Percentiles rank a stretch among this genome's conserved stretches.
Conservation (phyloP, 2,329 filamentous ascomycete genomes). For the Shiraia bambusicola region DNA sequence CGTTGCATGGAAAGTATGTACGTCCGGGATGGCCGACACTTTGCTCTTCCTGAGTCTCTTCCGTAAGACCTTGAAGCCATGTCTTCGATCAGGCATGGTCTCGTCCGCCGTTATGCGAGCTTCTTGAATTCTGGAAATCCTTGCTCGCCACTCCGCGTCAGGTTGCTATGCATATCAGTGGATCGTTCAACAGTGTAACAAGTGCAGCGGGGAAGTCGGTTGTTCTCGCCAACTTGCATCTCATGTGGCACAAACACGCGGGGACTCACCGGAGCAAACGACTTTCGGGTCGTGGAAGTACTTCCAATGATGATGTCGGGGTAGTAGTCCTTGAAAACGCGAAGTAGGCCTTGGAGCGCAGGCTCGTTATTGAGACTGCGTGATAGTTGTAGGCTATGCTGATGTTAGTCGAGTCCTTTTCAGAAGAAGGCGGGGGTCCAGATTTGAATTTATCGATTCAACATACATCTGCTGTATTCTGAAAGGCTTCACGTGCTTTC, state of each 20-base stretch:
- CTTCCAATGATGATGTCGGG: conserved; percentile 82
- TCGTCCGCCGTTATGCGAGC: conserved; percentile 47
- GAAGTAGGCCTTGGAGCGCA: conserved; percentile 69
- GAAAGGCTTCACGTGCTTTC: conserved; percentile 81
- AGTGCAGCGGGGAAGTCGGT: conserved; percentile 12
- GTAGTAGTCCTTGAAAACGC: conserved; percentile 89
- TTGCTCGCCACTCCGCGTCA: conserved; percentile 72
- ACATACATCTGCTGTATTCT: conserved; percentile 69
- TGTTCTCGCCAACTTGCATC: conserved; percentile 8
- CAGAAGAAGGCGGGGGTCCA: not conserved
- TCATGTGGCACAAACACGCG: conserved; percentile 23
- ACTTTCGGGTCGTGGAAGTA: conserved; percentile 49
- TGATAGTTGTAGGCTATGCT: conserved; percentile 50
- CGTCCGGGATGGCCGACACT: conserved; percentile 59
- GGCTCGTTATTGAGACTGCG: conserved; percentile 64
- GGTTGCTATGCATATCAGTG: conserved; percentile 56
- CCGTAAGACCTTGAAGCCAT: conserved; percentile 64
- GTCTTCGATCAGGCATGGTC: conserved; percentile 47
- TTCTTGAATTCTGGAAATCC: conserved; percentile 68
- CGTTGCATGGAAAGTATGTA: conserved; percentile 72
- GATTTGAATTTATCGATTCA: not conserved
- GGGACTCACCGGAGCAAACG: conserved; percentile 42
- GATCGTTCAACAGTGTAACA: conserved; percentile 17
- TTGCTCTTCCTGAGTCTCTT: conserved; percentile 54
- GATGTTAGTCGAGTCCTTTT: conserved; percentile 22